These are phyloP conservation scores for Stagonosporopsis chrysanthemi DNA, from an alignment of 2,329 filamentous ascomycete genomes.

Conservation along the genomic window DNA sequence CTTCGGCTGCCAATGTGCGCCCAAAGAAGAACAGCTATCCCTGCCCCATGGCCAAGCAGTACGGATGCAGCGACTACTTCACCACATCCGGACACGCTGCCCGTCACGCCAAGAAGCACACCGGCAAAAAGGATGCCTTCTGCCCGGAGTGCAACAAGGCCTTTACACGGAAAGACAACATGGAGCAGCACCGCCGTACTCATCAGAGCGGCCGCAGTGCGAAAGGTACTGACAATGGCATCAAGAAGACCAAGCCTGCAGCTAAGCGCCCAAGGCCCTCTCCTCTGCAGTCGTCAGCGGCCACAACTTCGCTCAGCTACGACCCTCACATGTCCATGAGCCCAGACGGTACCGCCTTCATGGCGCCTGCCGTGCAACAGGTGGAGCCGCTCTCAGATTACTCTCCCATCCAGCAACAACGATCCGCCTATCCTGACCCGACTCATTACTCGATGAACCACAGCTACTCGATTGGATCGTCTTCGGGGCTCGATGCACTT, in stretches of 20 bases:
- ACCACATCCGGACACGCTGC: slow-evolving; percentile 87
- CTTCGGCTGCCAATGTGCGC: slow-evolving; percentile 51
- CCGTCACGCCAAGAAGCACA: slow-evolving; percentile 84
- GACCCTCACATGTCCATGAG: slow-evolving; percentile 40
- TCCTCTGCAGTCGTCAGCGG: slow-evolving; percentile 39
- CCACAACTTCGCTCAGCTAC: slow-evolving; percentile 33
- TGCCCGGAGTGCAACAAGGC: slow-evolving; percentile 77
- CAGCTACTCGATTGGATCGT: slow-evolving; percentile 35
- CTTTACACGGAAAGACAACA: slow-evolving; percentile 84
- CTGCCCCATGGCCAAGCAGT: slow-evolving; percentile 74
- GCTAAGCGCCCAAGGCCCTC: slow-evolving; percentile 44
- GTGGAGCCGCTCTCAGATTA: slow-evolving; percentile 35
- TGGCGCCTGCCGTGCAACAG: slow-evolving; percentile 41
- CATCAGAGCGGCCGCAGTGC: slow-evolving; percentile 65
- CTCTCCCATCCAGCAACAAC: slow-evolving; percentile 20
- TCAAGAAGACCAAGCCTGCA: slow-evolving; percentile 48
- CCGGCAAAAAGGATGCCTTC: slow-evolving; percentile 77
- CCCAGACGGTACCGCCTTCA: slow-evolving; percentile 36
- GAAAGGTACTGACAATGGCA: slow-evolving; percentile 45
- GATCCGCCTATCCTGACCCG: slow-evolving; percentile 45
- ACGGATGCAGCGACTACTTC: slow-evolving; percentile 79
- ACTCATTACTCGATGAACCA: slow-evolving; percentile 34
- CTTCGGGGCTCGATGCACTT: slow-evolving; percentile 48
- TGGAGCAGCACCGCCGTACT: slow-evolving; percentile 84
- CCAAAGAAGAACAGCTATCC: slow-evolving; percentile 73